These are phyloP conservation scores for Boletus sp. DNA, from an alignment of 768 basidiomycete genomes.

Conservation along the genomic window DNA sequence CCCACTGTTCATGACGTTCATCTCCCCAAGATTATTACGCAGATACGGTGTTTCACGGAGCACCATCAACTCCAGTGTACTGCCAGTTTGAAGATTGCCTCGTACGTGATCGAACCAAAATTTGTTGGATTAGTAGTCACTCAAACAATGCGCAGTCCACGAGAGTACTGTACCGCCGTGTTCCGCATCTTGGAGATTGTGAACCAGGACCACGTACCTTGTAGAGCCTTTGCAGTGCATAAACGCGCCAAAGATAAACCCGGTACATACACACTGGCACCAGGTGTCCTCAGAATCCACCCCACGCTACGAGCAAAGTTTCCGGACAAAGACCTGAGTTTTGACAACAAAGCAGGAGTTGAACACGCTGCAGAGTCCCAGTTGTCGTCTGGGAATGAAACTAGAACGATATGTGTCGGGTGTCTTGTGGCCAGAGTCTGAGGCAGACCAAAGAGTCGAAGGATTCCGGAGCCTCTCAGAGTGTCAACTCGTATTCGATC, in stretches of 20 bases:
- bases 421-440: too few relatives aligned
- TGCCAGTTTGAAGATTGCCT: slow-evolving; percentile 21
- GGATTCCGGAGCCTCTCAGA: too few relatives aligned
- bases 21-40: slow-evolving; percentile 23
- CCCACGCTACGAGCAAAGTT: neutral
- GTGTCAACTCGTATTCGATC: too few relatives aligned
- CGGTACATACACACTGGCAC: too few relatives aligned
- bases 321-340: neutral
- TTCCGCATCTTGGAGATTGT: neutral
- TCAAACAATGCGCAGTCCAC: slow-evolving; percentile 8
- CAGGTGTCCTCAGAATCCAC: neutral
- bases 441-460: too few relatives aligned
- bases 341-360: neutral
- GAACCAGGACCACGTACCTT: neutral
- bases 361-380: neutral
- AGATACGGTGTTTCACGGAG: slow-evolving; percentile 18
- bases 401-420: neutral
- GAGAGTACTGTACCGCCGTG: neutral
- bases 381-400: neutral
- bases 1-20: slow-evolving; percentile 13
- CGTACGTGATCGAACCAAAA: slow-evolving; percentile 3
- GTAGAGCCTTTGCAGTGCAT: neutral
- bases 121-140: neutral
- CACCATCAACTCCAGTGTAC: slow-evolving; percentile 19
- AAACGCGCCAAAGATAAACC: neutral